Base-by-base conservation (phyloP, 2,329 filamentous ascomycete species). In the Fusarium denticulatum region DNA sequence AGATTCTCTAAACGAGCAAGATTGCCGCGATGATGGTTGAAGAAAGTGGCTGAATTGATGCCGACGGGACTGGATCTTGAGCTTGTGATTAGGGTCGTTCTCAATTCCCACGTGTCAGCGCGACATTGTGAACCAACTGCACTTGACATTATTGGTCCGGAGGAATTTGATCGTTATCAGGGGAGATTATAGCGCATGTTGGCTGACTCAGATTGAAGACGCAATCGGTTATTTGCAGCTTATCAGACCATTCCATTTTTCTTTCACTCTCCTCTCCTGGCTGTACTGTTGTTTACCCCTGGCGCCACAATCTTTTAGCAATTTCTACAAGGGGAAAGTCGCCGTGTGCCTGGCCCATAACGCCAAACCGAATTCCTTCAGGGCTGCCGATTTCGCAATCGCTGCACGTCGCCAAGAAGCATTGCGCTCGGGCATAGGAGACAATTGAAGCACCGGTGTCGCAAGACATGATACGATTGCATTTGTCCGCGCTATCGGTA, bases 61-160 rank as follows among this genome's bases (percentile, higher is more conserved):
- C 34, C 5, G n/a, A 50, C 64, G 69, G 64, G 69, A 72, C 70
- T 72, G 71, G 58, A 73, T 74, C 71, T 71, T 72, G 50, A 63
- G 71, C 66, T 71, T 43, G 64, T 73, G 70, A 59, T 73, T 73
- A 73, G 70, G 56, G 40, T 12, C 55, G 36, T 13, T n/a, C 37
- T 34, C 37, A 28, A 40, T 61, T 73, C 53, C 70, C 70, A 72
- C 70, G 65, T 73, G 69, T 45, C 43, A 72, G 42, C 43, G 26
- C 13, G 26, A 22, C 8, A 28, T 7, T 30, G 18, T 28, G 32
- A 50, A 37, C 22, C 37, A 53, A 47, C 58, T 22, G 16, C 40
- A 16, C 2, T 13, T 9, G 20, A 22, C 18, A n/a, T 40, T 8
- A 65, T 65, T 65, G 46, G 66, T 18, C 16, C 50, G 11, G 49